A percentile compares a stretch with the other conserved stretches of the same genome.
Evolutionary conservation across 1,284 basidiomycete species (phyloP).

Genomic region (Cryptococcus hybrid): DNA sequence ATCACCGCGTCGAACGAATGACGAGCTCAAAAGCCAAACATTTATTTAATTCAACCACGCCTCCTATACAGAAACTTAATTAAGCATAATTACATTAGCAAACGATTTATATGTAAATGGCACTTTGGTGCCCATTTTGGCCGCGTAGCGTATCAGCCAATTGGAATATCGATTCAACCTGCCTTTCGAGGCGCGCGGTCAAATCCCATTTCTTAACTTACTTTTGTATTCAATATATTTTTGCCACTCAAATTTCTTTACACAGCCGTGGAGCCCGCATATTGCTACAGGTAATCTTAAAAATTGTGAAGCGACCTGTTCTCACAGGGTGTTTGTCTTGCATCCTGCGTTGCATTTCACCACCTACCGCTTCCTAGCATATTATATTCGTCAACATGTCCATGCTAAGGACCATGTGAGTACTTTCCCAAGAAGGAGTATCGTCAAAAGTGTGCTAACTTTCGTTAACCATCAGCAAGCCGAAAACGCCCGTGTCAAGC

Average conservation of each 20-base stretch:
- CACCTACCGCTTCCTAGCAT: neutral
- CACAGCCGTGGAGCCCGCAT: neutral
- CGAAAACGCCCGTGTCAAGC: constrained; percentile 98
- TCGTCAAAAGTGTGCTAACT: neutral
- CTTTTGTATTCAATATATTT: neutral
- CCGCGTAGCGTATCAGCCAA: neutral
- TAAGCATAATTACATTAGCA: neutral
- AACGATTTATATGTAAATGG: neutral
- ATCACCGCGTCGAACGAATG: too few relatives aligned
- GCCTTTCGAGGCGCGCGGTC: neutral
- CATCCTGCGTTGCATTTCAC: neutral
- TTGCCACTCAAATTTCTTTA: neutral
- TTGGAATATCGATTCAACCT: neutral
- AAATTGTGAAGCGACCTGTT: neutral
- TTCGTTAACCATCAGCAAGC: constrained; percentile 62
- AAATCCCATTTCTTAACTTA: neutral
- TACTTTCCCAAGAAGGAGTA: neutral
- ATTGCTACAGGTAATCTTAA: neutral
- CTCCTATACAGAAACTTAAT: too few relatives aligned
- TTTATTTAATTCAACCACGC: too few relatives aligned
- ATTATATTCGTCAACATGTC: constrained; percentile 33
- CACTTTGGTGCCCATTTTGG: neutral
- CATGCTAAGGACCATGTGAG: constrained; percentile 49
- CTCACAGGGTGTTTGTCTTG: neutral
- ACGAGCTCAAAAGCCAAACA: too few relatives aligned